These are phyloP conservation scores for Yarrowia sp. DNA, from an alignment of 805 yeast genomes.

Conservation along the genomic window DNA sequence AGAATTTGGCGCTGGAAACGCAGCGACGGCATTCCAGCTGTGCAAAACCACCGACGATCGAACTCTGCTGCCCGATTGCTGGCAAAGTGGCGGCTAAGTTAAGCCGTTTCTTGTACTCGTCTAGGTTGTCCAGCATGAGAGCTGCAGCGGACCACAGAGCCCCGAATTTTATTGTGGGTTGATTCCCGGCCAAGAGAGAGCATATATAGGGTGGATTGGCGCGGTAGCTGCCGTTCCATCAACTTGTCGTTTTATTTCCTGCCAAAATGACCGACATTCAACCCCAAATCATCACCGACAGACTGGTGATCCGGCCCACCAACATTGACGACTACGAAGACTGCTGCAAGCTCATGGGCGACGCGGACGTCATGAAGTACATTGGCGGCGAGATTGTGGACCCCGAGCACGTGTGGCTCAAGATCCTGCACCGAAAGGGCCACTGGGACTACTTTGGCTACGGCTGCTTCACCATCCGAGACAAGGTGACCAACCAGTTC, in stretches of 20 bases:
- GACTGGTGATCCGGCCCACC: constrained; percentile 15
- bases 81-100: background rate
- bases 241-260: no score
- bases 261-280: background rate
- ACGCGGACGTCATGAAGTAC: constrained; percentile 19
- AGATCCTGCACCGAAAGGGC: constrained; percentile 27
- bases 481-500: constrained; percentile 30
- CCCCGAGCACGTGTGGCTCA: constrained; percentile 24
- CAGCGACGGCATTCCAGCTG: no score
- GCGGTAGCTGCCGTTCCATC: background rate
- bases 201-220: background rate
- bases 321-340: constrained; percentile 21
- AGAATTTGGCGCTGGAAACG: no score
- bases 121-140: constrained; percentile 4
- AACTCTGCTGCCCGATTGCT: background rate
- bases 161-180: constrained; percentile 5
- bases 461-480: constrained; percentile 29
- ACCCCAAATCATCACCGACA: constrained; percentile 6
- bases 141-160: background rate
- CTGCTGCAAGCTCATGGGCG: constrained; percentile 27
- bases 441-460: constrained; percentile 36
- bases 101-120: constrained; percentile 10
- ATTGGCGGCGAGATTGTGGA: constrained; percentile 23
- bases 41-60: background rate
- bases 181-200: background rate